phyloP scores from a whole-genome alignment of 2,329 filamentous ascomycete species.

The Pleochaeta shiraiana region DNA sequence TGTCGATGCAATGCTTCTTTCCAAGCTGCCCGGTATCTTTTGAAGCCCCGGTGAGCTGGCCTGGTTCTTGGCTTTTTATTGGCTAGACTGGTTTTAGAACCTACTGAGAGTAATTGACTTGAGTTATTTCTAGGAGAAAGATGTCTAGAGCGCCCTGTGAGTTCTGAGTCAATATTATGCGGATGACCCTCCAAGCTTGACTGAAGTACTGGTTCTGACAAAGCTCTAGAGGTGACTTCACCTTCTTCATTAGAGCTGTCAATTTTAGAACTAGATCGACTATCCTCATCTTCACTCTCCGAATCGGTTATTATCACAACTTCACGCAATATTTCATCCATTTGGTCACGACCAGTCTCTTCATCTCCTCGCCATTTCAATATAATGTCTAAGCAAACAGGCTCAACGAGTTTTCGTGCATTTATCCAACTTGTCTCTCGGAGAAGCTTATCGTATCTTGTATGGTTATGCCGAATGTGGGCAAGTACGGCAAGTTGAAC shows the following conservation, averaged over 20 bases:
- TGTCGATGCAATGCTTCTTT: slow-evolving; percentile 16
- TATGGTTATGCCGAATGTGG: slow-evolving; percentile 45
- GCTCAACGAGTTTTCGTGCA: slow-evolving; percentile 37
- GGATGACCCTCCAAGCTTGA: slow-evolving; percentile 8
- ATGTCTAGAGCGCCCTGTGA: background rate
- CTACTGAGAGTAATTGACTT: background rate
- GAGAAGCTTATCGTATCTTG: slow-evolving; percentile 39
- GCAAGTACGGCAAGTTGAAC: slow-evolving; percentile 43
- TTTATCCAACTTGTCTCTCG: slow-evolving; percentile 35
- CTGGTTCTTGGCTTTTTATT: slow-evolving; percentile 8
- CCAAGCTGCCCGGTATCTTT: slow-evolving; percentile 19
- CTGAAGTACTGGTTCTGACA: slow-evolving; percentile 7
- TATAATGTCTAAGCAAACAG: slow-evolving; percentile 38
- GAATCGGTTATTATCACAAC: slow-evolving; percentile 35
- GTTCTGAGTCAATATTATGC: slow-evolving; percentile 5
- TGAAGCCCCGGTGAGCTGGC: slow-evolving; percentile 15
- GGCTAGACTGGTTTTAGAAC: background rate
- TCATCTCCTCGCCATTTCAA: slow-evolving; percentile 54
- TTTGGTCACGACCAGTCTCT: slow-evolving; percentile 42
- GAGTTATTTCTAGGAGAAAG: background rate
- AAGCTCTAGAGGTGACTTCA: slow-evolving; percentile 11
- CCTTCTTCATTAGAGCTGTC: slow-evolving; percentile 11
- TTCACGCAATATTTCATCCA: slow-evolving; percentile 43
- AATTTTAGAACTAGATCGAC: background rate
- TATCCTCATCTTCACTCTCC: slow-evolving; percentile 13